These are phyloP conservation scores for Coniochaeta prunicola DNA, from an alignment of 2,329 filamentous ascomycete genomes.

Conservation along the genomic window DNA sequence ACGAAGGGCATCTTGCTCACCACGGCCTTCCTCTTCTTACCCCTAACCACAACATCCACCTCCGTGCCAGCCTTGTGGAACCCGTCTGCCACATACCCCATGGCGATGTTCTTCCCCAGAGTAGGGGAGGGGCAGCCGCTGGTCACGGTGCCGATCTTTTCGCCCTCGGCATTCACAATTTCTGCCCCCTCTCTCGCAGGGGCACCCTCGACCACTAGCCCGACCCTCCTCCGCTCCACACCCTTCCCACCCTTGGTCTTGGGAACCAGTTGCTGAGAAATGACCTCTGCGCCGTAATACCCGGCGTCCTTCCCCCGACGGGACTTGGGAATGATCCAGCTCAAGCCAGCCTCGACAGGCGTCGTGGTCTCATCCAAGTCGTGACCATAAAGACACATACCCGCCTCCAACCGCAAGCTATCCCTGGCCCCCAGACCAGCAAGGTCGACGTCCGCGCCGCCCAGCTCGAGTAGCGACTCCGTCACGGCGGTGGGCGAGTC, in stretches of 20 bases:
- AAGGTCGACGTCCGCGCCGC: constrained; percentile 60
- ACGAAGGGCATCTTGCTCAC: constrained; percentile 90
- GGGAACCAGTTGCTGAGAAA: constrained; percentile 69
- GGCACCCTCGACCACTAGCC: constrained; percentile 74
- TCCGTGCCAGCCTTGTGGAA: constrained; percentile 80
- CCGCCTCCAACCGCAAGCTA: constrained; percentile 86
- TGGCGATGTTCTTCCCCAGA: constrained; percentile 84
- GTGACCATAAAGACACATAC: constrained; percentile 99
- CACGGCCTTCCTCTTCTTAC: constrained; percentile 64
- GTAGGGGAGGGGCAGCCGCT: constrained; percentile 87
- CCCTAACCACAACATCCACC: constrained; percentile 69
- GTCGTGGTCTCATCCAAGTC: constrained; percentile 76
- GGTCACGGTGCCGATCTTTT: constrained; percentile 73
- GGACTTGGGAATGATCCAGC: constrained; percentile 80
- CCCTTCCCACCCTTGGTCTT: constrained; percentile 66
- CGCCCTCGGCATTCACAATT: constrained; percentile 57
- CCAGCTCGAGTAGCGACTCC: constrained; percentile 59
- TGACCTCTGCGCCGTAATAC: constrained; percentile 80
- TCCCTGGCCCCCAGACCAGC: constrained; percentile 89
- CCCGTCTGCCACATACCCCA: constrained; percentile 83
- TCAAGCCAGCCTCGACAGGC: constrained; percentile 48
- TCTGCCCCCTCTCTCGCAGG: constrained; percentile 85
- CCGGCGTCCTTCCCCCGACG: constrained; percentile 57
- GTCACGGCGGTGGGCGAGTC: constrained; percentile 52
- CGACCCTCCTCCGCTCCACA: constrained; percentile 67